Percentiles rank a stretch among this genome's conserved stretches.
These are phyloP conservation scores for Populus hybrid DNA, from an alignment of 441 rosid genomes.

Conservation along the genomic window DNA sequence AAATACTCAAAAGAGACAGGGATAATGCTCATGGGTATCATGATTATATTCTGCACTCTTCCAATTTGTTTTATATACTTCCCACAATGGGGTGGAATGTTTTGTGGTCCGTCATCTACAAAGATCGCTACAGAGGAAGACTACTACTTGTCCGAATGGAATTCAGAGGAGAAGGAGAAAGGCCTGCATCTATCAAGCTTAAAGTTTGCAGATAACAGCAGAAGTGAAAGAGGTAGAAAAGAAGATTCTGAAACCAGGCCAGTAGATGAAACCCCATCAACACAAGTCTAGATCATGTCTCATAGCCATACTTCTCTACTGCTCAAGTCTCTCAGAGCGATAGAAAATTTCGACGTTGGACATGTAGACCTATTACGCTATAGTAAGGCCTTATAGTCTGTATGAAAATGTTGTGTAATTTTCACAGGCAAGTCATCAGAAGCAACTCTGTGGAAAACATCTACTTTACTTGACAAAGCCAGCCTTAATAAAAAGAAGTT, in stretches of 20 bases:
- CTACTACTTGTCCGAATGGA: slow-evolving; percentile 81
- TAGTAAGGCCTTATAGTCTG: neutral
- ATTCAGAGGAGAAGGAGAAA: slow-evolving; percentile 38
- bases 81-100: slow-evolving; percentile 98
- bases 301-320: neutral
- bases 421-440: neutral
- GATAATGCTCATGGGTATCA: slow-evolving; percentile 73
- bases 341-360: neutral
- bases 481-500: neutral
- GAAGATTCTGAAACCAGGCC: slow-evolving; percentile 16
- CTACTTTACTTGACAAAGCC: neutral
- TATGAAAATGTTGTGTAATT: neutral
- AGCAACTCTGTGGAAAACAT: neutral
- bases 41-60: slow-evolving; percentile 66
- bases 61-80: slow-evolving; percentile 56
- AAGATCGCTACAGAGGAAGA: slow-evolving; percentile 57
- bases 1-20: slow-evolving; percentile 72
- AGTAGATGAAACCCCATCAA: neutral
- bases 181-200: slow-evolving; percentile 54
- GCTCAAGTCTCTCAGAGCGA: neutral
- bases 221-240: slow-evolving; percentile 54
- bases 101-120: slow-evolving; percentile 56
- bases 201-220: slow-evolving; percentile 70
- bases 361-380: neutral
- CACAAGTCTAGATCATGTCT: slow-evolving; percentile 14